phyloP scores from a whole-genome alignment of 2,329 filamentous ascomycete species.

The Aspergillus cejpii region DNA sequence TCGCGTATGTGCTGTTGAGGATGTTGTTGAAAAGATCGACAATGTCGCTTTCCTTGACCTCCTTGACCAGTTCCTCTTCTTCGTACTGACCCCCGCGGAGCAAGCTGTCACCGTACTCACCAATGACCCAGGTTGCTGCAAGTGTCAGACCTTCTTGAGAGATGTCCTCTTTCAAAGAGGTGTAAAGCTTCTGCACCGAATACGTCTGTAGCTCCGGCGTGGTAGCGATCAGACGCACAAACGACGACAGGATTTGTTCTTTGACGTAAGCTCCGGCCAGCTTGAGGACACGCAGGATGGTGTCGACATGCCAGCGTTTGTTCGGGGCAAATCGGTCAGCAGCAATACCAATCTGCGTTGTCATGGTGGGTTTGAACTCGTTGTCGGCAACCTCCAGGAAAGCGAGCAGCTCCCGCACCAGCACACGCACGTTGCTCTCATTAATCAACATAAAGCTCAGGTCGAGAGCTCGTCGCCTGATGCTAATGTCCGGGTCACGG shows the following conservation, averaged over 20 bases:
- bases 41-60: conserved; percentile 81
- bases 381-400: conserved; percentile 97
- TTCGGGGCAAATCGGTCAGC: conserved; percentile 94
- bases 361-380: conserved; percentile 98
- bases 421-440: conserved; percentile 85
- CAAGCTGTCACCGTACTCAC: conserved; percentile 90
- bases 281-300: conserved; percentile 88
- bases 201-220: conserved; percentile 94
- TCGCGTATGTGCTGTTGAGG: conserved; percentile 88
- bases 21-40: conserved; percentile 90
- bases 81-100: conserved; percentile 85
- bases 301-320: conserved; percentile 97
- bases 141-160: conserved; percentile 93
- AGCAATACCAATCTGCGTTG: conserved; percentile 92
- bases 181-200: conserved; percentile 89
- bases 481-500: conserved; percentile 95
- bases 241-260: conserved; percentile 94
- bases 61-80: conserved; percentile 78
- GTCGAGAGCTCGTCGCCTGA: conserved; percentile 87
- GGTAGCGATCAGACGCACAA: conserved; percentile 89
- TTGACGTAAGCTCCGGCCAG: conserved; percentile 95
- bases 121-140: conserved; percentile 93
- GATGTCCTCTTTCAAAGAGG: conserved; percentile 87
- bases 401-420: conserved; percentile 86
- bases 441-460: conserved; percentile 98